Evolutionary conservation across 169 alveolate genomes (phyloP).

Genomic region (Eimeria maxima): DNA sequence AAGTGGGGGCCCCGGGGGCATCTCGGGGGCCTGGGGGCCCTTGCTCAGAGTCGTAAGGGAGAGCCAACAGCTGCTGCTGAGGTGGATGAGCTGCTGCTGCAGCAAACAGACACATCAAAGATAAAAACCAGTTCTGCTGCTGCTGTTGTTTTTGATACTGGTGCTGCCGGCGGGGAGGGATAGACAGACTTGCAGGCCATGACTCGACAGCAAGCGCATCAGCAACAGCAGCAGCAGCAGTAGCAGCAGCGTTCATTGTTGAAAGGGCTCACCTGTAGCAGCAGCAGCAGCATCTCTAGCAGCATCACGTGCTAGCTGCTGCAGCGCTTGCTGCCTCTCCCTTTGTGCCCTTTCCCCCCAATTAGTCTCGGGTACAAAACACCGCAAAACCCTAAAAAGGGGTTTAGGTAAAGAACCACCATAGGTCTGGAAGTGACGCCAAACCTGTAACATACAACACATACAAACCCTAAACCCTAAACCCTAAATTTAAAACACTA

Average conservation of each 20-base stretch:
- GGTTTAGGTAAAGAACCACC: neutral
- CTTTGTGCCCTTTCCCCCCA: slow-evolving; percentile 2
- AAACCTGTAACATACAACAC: slow-evolving; percentile 17
- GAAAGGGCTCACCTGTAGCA: neutral
- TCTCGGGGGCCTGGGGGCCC: neutral
- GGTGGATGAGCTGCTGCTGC: slow-evolving; percentile 24
- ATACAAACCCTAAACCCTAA: slow-evolving; percentile 6
- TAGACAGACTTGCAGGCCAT: neutral
- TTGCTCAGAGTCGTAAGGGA: neutral
- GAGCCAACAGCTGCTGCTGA: slow-evolving; percentile 48
- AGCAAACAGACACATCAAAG: neutral
- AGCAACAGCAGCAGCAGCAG: slow-evolving; percentile 27
- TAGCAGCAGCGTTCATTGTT: neutral
- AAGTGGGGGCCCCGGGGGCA: neutral
- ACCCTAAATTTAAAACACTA: neutral
- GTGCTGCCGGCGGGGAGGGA: neutral
- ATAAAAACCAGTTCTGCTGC: neutral
- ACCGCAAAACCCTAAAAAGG: neutral
- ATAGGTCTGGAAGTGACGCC: slow-evolving; percentile 15
- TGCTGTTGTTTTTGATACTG: slow-evolving; percentile 18
- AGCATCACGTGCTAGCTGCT: neutral
- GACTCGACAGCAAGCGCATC: neutral
- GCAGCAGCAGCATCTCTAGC: slow-evolving; percentile 52
- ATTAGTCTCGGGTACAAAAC: neutral
- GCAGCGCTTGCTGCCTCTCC: neutral